A percentile compares a stretch with the other conserved stretches of the same genome.
Conservation (phyloP, 768 basidiomycete species). For the Calocybe cyanea region DNA sequence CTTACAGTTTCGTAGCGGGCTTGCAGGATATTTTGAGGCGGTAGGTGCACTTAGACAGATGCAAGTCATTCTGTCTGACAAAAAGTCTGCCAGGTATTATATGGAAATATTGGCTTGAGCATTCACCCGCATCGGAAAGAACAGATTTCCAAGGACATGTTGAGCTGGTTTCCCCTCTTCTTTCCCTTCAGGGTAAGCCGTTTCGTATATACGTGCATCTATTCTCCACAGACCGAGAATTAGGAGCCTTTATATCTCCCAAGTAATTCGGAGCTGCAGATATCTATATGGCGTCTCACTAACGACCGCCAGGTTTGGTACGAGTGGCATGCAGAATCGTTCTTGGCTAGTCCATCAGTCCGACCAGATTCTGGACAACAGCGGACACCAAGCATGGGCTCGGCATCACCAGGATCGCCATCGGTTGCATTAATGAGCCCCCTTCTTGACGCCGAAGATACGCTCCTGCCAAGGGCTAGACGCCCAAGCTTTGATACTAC, state of each 20-base stretch:
- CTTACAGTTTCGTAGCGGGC: slow-evolving; percentile 42
- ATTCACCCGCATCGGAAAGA: slow-evolving; percentile 91
- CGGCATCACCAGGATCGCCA: slow-evolving; percentile 15
- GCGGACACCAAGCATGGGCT: slow-evolving; percentile 8
- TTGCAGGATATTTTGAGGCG: slow-evolving; percentile 97
- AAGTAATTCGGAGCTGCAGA: slow-evolving; percentile 85
- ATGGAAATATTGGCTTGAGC: slow-evolving; percentile 85
- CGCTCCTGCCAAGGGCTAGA: slow-evolving; percentile 17
- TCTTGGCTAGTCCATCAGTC: slow-evolving; percentile 57
- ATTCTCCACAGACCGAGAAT: neutral
- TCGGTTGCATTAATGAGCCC: slow-evolving; percentile 50
- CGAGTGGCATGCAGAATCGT: slow-evolving; percentile 97
- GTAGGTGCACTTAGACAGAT: slow-evolving; percentile 21
- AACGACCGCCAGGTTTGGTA: slow-evolving; percentile 94
- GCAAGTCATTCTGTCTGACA: neutral
- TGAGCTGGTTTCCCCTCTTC: slow-evolving; percentile 98
- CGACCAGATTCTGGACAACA: slow-evolving; percentile 25
- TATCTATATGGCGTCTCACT: slow-evolving; percentile 92
- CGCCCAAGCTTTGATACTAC: slow-evolving; percentile 4
- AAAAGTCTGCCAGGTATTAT: slow-evolving; percentile 47
- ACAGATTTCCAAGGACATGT: slow-evolving; percentile 89
- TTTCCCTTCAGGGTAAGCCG: slow-evolving; percentile 79
- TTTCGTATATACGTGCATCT: slow-evolving; percentile 4
- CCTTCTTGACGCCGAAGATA: slow-evolving; percentile 62
- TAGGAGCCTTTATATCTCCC: slow-evolving; percentile 95